Base-by-base conservation (phyloP, 2,329 filamentous ascomycete genomes). In the Sphaerulina musiva region DNA sequence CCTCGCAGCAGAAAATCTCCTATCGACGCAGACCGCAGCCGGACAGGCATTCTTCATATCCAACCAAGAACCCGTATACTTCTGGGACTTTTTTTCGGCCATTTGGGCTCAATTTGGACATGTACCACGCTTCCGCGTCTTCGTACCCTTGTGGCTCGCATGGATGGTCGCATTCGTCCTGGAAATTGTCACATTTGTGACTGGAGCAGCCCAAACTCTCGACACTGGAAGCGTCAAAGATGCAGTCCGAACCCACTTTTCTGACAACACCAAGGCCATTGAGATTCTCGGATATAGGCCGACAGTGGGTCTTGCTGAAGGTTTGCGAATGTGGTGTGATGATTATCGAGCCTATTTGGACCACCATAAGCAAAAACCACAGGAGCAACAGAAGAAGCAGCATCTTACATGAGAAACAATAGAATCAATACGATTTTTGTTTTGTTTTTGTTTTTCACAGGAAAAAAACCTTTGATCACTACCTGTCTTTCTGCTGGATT, bases 31-130 rank as follows among this genome's bases (percentile, higher is more conserved):
- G 55, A 74, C 79, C n/a, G 83, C 80, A 17, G 76, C 78, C 0
- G 93, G 92, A 55, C 85, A 96, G 70, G 84, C 84, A 48, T 92
- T 97, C 75, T 84, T 95, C 73, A 82, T 97, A 66, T 93, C 89
- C 54, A 97, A 97, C 70, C 88, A 90, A 72, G 78, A 83, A 62
- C 92, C 92, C 4, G 78, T 95, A 17, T 92, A 92, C 70, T 95
- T 95, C 72, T 95, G 93, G 83, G 89, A 95, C 71, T 87, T 95
- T 68, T 82, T 87, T 55, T 80, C 88, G 40, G 82, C 84, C 39
- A 79, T 95, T 45, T 97, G 89, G 89, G 77, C 75, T 7, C 67
- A 75, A 31, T 82, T 82, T 61, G 79, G 73, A 0, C 78, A 80
- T 61, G 71, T 77, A 26, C 80, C 80, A 4, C 62, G 64, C 0